phyloP scores from a whole-genome alignment of 129 eudicot genomes.

The Cynara cardunculus region DNA sequence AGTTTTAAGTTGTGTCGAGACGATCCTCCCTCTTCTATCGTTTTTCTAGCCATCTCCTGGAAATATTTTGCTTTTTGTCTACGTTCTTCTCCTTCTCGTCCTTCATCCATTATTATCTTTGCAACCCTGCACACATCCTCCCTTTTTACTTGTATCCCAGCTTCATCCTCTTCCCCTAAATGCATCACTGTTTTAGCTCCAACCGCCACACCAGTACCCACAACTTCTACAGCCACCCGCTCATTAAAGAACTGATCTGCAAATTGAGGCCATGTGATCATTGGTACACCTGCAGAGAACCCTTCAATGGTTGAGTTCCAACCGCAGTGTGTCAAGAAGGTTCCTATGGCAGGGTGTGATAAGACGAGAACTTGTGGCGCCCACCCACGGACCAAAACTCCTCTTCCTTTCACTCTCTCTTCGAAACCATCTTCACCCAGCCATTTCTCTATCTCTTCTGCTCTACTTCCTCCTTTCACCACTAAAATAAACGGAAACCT shows the following conservation, averaged over 20 bases:
- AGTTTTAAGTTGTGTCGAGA: constrained; percentile 18
- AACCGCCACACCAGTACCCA: constrained; percentile 27
- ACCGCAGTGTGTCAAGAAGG: constrained; percentile 47
- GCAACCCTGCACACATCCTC: constrained; percentile 28
- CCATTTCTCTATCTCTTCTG: constrained; percentile 33
- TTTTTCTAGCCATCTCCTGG: constrained; percentile 26
- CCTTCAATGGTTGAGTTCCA: constrained; percentile 55
- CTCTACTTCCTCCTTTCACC: constrained; percentile 23
- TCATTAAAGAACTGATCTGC: constrained; percentile 40
- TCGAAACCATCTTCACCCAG: constrained; percentile 21
- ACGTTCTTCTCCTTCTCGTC: constrained; percentile 25
- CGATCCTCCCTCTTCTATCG: constrained; percentile 33
- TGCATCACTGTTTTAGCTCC: constrained; percentile 21
- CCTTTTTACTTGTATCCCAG: constrained; percentile 20
- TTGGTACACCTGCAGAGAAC: constrained; percentile 34
- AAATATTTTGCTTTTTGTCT: constrained; percentile 19
- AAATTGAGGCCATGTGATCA: constrained; percentile 50
- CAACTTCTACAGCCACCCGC: constrained; percentile 26
- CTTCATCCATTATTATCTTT: constrained; percentile 22
- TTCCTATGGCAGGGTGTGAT: constrained; percentile 36
- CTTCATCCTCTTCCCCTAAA: constrained; percentile 21
- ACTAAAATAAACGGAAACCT: constrained; percentile 24
- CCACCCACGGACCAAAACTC: constrained; percentile 40
- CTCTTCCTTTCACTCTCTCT: constrained; percentile 26
- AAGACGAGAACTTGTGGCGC: constrained; percentile 42